phyloP scores from a whole-genome alignment of 345 rosid species.

The Salix viminalis region DNA sequence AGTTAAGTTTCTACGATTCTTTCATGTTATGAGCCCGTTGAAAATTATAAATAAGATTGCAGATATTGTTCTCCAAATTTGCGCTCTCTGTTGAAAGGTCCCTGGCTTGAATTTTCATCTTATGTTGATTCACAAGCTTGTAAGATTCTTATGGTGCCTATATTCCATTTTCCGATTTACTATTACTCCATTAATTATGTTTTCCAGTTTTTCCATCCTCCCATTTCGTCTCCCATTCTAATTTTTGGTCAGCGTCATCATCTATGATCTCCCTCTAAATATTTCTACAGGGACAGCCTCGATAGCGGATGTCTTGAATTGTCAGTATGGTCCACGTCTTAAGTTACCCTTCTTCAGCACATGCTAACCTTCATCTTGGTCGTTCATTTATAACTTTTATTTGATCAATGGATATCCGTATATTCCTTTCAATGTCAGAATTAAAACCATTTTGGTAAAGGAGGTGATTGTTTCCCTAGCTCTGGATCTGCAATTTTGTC shows the following conservation, averaged over 20 bases:
- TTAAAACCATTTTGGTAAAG: not conserved
- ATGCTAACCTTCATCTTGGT: not conserved
- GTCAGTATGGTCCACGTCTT: not conserved
- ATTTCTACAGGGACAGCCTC: not conserved
- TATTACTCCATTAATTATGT: not conserved
- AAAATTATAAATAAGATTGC: not conserved
- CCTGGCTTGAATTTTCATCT: not conserved
- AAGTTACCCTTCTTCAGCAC: not conserved
- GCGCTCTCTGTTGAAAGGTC: not conserved
- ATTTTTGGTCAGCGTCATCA: not conserved
- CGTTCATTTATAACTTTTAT: not conserved
- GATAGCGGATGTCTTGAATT: not conserved
- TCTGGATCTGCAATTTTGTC: not conserved
- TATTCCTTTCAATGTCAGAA: not conserved
- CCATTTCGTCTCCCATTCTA: not conserved
- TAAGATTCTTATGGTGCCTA: not conserved
- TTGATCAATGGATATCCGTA: not conserved
- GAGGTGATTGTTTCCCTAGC: slow-evolving; percentile 1
- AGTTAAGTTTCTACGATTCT: slow-evolving; percentile 42
- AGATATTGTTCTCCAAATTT: not conserved
- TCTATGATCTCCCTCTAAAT: not conserved
- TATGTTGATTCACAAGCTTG: not conserved
- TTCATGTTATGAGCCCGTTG: not conserved
- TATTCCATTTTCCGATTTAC: not conserved
- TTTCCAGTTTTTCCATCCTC: not conserved